phyloP scores from a whole-genome alignment of 768 basidiomycete genomes.

The Sistotremastrum niveocremeum region DNA sequence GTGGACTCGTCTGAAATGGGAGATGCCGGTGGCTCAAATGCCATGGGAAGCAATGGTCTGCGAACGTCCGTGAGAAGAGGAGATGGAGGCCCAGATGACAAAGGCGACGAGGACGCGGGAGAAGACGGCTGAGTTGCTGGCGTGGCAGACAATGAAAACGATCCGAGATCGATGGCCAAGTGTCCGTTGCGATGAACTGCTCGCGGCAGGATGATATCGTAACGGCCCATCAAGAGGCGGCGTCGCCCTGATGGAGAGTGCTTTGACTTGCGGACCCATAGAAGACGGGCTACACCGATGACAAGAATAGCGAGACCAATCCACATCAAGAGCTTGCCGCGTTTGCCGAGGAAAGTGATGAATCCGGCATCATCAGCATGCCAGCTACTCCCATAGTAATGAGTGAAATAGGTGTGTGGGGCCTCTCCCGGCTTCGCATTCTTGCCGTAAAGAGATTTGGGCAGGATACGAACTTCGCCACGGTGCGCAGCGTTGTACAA shows the following conservation, averaged over 20 bases:
- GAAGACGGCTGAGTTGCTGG: conserved; percentile 29
- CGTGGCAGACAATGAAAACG: conserved; percentile 32
- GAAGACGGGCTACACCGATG: conserved; percentile 46
- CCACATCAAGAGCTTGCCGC: conserved; percentile 86
- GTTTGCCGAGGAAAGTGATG: conserved; percentile 79
- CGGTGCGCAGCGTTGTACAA: conserved; percentile 65
- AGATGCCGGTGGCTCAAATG: conserved; percentile 28
- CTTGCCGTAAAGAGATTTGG: conserved; percentile 97
- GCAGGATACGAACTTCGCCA: conserved; percentile 74
- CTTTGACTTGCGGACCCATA: conserved; percentile 39
- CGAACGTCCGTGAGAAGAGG: conserved; percentile 50
- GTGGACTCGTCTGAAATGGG: conserved; percentile 29
- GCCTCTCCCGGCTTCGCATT: conserved; percentile 75
- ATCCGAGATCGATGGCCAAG: conserved; percentile 60
- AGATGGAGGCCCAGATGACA: conserved; percentile 23
- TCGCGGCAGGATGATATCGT: conserved; percentile 69
- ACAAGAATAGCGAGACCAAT: conserved; percentile 61
- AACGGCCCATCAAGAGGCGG: conserved; percentile 48
- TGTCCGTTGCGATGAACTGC: conserved; percentile 56
- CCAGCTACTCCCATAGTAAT: conserved; percentile 98
- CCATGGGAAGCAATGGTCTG: conserved; percentile 37
- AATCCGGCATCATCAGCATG: conserved; percentile 98
- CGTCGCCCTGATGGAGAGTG: conserved; percentile 27
- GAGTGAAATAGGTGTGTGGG: conserved; percentile 88
- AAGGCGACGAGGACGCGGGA: conserved; percentile 31